Evolutionary conservation across 2,329 filamentous ascomycete species (phyloP), one percentile per base, ranked within the genome.

Genomic region (Hypoxylon sp.): DNA sequence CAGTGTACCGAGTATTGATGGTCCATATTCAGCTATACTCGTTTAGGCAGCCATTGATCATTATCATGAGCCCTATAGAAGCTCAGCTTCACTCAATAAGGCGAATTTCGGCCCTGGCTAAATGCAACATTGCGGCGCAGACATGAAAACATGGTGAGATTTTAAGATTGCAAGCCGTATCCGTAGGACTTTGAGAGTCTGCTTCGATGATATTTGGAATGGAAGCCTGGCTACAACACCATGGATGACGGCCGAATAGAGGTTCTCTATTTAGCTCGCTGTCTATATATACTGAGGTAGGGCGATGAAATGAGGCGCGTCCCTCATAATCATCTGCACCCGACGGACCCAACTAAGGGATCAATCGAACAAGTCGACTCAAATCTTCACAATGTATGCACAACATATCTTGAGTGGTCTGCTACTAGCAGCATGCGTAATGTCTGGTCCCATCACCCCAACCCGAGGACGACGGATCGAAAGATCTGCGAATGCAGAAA

Each of bases 361-460:
- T 21, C 17, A 2, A 21, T 43, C 38, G 13, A 19, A 11, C 5
- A 34, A 32, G 21, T 45, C 7, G 45, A 21, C 19, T 13, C 10
- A 11, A 32, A 14, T 43, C n/a, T 25, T 36, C 43, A 65, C 57
- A 25, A 55, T 63, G 51, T 53, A 63, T n/a, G 32, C 25, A 25
- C 45, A 51, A 46, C 55, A 32, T 6, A 14, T 69, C 23, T 34
- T 60, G 25, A 58, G 51, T 30, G 58, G 48, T 45, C 53, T 67
- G 50, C 41, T 56, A 2, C 45, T 67, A 13, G 60, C 65, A 30
- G 52, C 45, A 34, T 52, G 36, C 38, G 65, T 32, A 17, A 34
- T 48, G 17, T 56, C 55, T 1, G 36, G 55, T 11, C 65, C 65
- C 2, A 21, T 64, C 23, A 50, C 10, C 6, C 30, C 4, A 17